A percentile compares a stretch with the other conserved stretches of the same genome.
Evolutionary conservation across 495 filamentous ascomycete genomes (phyloP).

Genomic region (Neurospora sp.): DNA sequence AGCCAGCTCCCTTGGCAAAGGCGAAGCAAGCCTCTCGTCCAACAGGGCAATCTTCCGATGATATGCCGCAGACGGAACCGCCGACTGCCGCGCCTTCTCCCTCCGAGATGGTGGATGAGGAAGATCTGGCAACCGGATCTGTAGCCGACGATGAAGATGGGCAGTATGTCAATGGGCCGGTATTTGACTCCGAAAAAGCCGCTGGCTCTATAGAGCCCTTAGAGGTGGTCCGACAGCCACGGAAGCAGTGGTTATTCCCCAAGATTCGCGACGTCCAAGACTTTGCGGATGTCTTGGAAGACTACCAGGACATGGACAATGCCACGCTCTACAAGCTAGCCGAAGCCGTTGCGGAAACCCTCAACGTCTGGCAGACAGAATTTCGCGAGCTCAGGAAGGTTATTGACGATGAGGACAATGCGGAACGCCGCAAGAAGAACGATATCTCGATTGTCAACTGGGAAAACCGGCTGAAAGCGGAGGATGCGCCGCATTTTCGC

Average conservation of each 20-base stretch:
- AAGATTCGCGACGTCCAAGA: constrained; percentile 29
- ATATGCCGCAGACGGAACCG: neutral
- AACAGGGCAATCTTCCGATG: neutral
- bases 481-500: constrained; percentile 18
- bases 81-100: constrained; percentile 20
- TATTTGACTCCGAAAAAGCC: constrained; percentile 8
- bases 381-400: constrained; percentile 50
- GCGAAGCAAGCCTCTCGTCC: neutral
- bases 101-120: constrained; percentile 8
- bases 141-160: constrained; percentile 17
- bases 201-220: constrained; percentile 9
- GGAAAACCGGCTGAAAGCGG: constrained; percentile 22
- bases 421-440: constrained; percentile 30
- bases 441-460: constrained; percentile 27
- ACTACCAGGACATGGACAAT: constrained; percentile 24
- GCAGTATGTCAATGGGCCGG: constrained; percentile 1
- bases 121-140: constrained; percentile 5
- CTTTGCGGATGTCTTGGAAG: constrained; percentile 23
- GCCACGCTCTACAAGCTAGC: constrained; percentile 46
- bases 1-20: neutral
- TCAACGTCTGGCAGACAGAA: constrained; percentile 55
- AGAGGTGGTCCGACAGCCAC: constrained; percentile 15
- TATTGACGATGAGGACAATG: constrained; percentile 39
- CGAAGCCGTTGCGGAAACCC: constrained; percentile 39
- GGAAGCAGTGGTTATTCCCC: constrained; percentile 19